Base-by-base conservation (phyloP, 1,284 basidiomycete genomes). In the Apiotrichum porosum region DNA sequence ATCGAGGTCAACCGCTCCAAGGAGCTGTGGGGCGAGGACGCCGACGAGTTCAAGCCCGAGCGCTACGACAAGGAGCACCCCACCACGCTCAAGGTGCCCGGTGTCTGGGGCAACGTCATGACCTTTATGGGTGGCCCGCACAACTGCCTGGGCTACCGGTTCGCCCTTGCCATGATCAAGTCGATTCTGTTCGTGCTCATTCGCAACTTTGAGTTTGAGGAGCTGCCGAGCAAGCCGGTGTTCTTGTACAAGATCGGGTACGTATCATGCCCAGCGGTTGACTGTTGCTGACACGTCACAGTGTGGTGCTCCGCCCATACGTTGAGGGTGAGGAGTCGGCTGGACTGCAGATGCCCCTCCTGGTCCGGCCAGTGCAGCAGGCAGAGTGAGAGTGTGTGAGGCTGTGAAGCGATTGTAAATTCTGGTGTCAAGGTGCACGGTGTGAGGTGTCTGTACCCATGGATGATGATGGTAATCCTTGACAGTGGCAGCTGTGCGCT, bases 21-120 rank as follows among this genome's bases (percentile, higher is more conserved):
- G 44, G 73, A 73, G 28, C 71, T 85, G 39, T 90, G 84, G 81
- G 86, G 88, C 8, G 70, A 76, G 21, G 83, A 88, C 66, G 84
- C 83, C 21, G 65, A 72, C 31, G 74, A 76, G 54, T 88, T 87
- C 74, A 79, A 69, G 40, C 68, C 68, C 9, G 60, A 63, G 21
- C 53, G 68, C 31, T 65, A 54, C 31, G 42, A 30, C 26, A 18
- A 18, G 14, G 34, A 21, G 14, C 37, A 38, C n/a, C 36, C 39
- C 24, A 18, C 28, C 21, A 26, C 84, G 56, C 84, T 88, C 71
- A 79, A 78, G 54, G 77, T 75, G 49, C 62, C 61, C 42, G 73
- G 73, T 23, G 71, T 85, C 36, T 90, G 84, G 81, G 86, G 88
- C 6, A 71, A 75, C 28, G 83, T 88, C 65, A 83, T 83, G 18